These are phyloP conservation scores for Irpex rosettiformis DNA, from an alignment of 1,284 basidiomycete species.

Conservation along the genomic window DNA sequence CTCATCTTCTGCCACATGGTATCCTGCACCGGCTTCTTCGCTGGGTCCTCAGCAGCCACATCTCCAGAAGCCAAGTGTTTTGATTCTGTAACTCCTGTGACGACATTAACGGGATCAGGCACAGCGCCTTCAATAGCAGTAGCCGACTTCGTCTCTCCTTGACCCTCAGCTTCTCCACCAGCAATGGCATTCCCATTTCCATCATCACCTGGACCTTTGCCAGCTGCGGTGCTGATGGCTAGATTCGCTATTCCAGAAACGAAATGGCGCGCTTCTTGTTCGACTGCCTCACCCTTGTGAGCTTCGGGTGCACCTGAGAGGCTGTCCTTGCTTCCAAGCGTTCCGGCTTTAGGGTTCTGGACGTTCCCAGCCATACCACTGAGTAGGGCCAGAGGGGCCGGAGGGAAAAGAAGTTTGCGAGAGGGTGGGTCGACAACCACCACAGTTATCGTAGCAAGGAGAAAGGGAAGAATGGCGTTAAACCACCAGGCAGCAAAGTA, in stretches of 20 bases:
- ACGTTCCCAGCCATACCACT: constrained; percentile 24
- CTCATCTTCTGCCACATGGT: constrained; percentile 33
- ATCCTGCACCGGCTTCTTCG: constrained; percentile 26
- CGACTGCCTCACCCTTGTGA: constrained; percentile 40
- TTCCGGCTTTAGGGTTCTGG: constrained; percentile 27
- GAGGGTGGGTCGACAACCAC: constrained; percentile 43
- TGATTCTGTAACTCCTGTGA: constrained; percentile 25
- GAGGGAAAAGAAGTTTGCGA: constrained; percentile 45
- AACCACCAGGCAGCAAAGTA: constrained; percentile 44
- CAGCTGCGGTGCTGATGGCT: constrained; percentile 36
- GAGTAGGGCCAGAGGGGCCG: constrained; percentile 38
- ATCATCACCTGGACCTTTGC: constrained; percentile 28
- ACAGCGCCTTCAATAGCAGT: constrained; percentile 20
- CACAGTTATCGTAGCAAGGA: constrained; percentile 35
- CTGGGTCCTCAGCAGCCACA: constrained; percentile 29
- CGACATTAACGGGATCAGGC: constrained; percentile 32
- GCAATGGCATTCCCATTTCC: constrained; percentile 19
- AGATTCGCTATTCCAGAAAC: constrained; percentile 35
- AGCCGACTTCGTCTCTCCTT: constrained; percentile 16
- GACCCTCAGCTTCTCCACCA: constrained; percentile 21
- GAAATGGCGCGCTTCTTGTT: constrained; percentile 40
- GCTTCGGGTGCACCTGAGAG: constrained; percentile 33
- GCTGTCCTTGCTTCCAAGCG: constrained; percentile 26
- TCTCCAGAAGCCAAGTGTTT: constrained; percentile 32
- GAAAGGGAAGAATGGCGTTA: constrained; percentile 36